Percentiles rank a stretch among this genome's conserved stretches.
These are phyloP conservation scores for Albophoma yamanashiensis DNA, from an alignment of 2,329 filamentous ascomycete genomes.

Conservation along the genomic window DNA sequence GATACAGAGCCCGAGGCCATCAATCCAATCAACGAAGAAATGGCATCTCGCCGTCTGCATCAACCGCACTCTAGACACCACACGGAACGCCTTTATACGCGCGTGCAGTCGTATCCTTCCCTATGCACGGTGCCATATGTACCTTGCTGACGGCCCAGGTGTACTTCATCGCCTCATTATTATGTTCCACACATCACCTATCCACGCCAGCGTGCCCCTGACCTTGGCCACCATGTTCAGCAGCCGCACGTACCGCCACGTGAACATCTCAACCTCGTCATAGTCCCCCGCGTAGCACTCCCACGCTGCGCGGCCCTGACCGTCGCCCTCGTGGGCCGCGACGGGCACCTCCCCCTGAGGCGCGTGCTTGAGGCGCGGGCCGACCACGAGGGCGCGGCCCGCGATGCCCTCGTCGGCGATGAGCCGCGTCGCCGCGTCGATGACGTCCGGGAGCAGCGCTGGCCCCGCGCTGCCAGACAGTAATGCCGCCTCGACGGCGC, in stretches of 20 bases:
- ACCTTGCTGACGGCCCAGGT: not conserved
- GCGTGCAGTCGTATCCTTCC: not conserved
- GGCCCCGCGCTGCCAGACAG: slow-evolving; percentile 42
- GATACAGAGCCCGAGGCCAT: not conserved
- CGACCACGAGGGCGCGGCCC: slow-evolving; percentile 47
- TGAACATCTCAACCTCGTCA: slow-evolving; percentile 44
- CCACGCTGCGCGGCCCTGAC: slow-evolving; percentile 38
- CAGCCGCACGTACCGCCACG: slow-evolving; percentile 38
- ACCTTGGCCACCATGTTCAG: slow-evolving; percentile 38
- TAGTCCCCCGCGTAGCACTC: slow-evolving; percentile 52
- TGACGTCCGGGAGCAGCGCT: slow-evolving; percentile 45
- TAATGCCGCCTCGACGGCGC: slow-evolving; percentile 31
- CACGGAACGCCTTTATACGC: not conserved
- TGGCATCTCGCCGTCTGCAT: no score
- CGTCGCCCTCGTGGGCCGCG: slow-evolving; percentile 22
- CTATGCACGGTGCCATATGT: not conserved
- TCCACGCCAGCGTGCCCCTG: slow-evolving; percentile 44
- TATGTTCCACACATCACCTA: slow-evolving; percentile 9
- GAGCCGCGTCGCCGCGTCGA: slow-evolving; percentile 52
- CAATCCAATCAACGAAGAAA: not conserved
- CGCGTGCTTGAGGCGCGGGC: slow-evolving; percentile 34
- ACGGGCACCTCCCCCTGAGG: slow-evolving; percentile 23
- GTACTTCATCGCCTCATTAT: not conserved
- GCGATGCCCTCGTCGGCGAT: slow-evolving; percentile 46
- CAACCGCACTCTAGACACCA: not conserved